phyloP scores from a whole-genome alignment of 2,329 filamentous ascomycete genomes.

The Aotearoamyces nothofagi region DNA sequence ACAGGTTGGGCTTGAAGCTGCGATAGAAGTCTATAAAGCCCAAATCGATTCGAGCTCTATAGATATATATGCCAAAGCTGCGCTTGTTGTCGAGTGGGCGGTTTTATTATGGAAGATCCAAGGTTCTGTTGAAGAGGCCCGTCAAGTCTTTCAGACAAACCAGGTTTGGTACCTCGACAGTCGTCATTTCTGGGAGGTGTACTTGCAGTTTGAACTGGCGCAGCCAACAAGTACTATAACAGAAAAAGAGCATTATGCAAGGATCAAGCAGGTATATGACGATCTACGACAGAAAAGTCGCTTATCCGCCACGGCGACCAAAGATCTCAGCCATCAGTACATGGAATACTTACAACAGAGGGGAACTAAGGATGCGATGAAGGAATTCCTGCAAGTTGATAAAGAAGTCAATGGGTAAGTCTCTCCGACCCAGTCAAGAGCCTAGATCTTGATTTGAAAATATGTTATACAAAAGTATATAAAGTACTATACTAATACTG shows the following conservation, averaged over 20 bases:
- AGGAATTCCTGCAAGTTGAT: constrained; percentile 72
- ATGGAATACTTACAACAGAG: constrained; percentile 72
- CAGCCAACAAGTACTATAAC: constrained; percentile 55
- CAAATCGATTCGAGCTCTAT: constrained; percentile 62
- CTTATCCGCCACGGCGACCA: constrained; percentile 51
- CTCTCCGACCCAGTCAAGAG: too few relatives aligned
- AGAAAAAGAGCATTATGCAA: constrained; percentile 50
- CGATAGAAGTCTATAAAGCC: constrained; percentile 67
- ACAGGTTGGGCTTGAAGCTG: constrained; percentile 68
- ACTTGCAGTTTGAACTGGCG: constrained; percentile 76
- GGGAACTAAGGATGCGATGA: constrained; percentile 70
- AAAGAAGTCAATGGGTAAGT: constrained; percentile 72
- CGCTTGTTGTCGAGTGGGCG: constrained; percentile 80
- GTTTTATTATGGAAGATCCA: constrained; percentile 76
- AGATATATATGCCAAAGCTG: constrained; percentile 69
- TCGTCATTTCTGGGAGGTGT: constrained; percentile 77
- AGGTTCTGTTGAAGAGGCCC: constrained; percentile 64
- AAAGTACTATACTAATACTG: constrained; percentile 6
- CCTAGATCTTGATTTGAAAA: too few relatives aligned
- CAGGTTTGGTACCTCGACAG: constrained; percentile 75
- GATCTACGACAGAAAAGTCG: constrained; percentile 60
- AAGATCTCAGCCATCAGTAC: constrained; percentile 64
- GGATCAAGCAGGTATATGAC: constrained; percentile 69
- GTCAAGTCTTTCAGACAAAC: constrained; percentile 70
- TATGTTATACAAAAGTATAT: too few relatives aligned